A percentile compares a stretch with the other conserved stretches of the same genome.
Conservation (phyloP, 2,329 filamentous ascomycete species). For the Tolypocladium album region DNA sequence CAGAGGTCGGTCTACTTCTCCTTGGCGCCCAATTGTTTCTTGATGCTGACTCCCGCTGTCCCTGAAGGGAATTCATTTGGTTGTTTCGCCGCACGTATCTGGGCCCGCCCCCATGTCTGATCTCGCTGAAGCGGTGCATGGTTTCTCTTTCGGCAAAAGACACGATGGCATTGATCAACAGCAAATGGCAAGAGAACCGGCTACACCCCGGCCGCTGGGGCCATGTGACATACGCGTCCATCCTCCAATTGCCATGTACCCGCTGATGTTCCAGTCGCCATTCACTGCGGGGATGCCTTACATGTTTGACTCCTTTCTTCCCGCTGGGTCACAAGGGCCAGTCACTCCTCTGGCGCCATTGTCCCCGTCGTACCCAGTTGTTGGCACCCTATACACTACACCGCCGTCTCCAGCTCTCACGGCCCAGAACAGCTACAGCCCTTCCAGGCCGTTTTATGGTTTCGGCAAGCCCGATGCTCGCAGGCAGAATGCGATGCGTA, state of each 20-base stretch:
- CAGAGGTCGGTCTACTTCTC: slow-evolving; percentile 13
- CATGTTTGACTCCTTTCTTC: slow-evolving; percentile 14
- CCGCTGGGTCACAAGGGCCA: slow-evolving; percentile 6
- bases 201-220: slow-evolving; percentile 1
- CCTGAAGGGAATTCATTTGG: slow-evolving; percentile 13
- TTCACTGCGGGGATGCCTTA: slow-evolving; percentile 17
- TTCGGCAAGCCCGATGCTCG: slow-evolving; percentile 28
- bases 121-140: slow-evolving; percentile 8
- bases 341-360: slow-evolving; percentile 16
- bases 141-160: slow-evolving; percentile 8
- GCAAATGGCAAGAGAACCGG: slow-evolving; percentile 1
- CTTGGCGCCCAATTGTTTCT: background rate
- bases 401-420: slow-evolving; percentile 23
- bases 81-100: slow-evolving; percentile 8
- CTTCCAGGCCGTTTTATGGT: slow-evolving; percentile 23
- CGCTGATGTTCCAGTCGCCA: slow-evolving; percentile 20
- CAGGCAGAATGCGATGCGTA: slow-evolving; percentile 37
- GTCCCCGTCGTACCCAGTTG: slow-evolving; percentile 18
- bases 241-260: slow-evolving; percentile 18
- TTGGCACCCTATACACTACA: slow-evolving; percentile 18
- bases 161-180: slow-evolving; percentile 4
- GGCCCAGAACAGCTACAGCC: slow-evolving; percentile 25
- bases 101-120: slow-evolving; percentile 2
- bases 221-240: slow-evolving; percentile 10
- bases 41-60: background rate